Base-by-base conservation (phyloP, 177 flowering plant species). In the Tripterygium wilfordii region DNA sequence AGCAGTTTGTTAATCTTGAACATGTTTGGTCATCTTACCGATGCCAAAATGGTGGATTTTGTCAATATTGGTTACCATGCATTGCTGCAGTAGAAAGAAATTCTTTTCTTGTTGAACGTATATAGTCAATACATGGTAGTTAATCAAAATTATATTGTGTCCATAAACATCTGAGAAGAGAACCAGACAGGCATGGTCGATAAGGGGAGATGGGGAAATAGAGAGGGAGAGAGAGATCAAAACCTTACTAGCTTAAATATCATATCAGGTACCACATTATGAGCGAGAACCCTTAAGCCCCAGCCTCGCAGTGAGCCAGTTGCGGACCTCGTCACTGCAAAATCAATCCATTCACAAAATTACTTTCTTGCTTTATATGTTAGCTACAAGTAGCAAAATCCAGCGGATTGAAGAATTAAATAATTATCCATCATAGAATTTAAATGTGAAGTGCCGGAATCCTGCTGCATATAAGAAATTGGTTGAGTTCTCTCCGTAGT, bases 241-340 rank as follows among this genome's bases (percentile, higher is more conserved):
- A 24, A 42, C 5, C 13, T 30, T 8, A 36, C 18, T 14, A 2
- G 17, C 29, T 10, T 20, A 5, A 9, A 45, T 19, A 29, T 45
- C 7, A 29, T 1, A 4, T 42, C 15, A 48, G 30, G 3, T 49
- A 35, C 24, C 32, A 27, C 36, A 24, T 70, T 56, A 63, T 22
- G 51, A 61, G 30, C 71, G 71, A 1, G 67, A 73, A 9, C 75
- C 82, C 27, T 79, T 85, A 17, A 88, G 85, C 43, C 87, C 86
- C 44, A 89, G 68, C 67, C 84, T 75, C 10, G 77, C 47, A 15
- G 64, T 68, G 41, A 94, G 76, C 96, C 97, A 94, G 37, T 62
- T 71, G 75, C 90, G 70, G 24, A 94, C 86, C 40, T 89, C 99
- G 13, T 90, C 70, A 75, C 1, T 28, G 16, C 23, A 17, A 51